phyloP scores from a whole-genome alignment of 2,329 filamentous ascomycete species.

The Neoscytalidium dimidiatum region DNA sequence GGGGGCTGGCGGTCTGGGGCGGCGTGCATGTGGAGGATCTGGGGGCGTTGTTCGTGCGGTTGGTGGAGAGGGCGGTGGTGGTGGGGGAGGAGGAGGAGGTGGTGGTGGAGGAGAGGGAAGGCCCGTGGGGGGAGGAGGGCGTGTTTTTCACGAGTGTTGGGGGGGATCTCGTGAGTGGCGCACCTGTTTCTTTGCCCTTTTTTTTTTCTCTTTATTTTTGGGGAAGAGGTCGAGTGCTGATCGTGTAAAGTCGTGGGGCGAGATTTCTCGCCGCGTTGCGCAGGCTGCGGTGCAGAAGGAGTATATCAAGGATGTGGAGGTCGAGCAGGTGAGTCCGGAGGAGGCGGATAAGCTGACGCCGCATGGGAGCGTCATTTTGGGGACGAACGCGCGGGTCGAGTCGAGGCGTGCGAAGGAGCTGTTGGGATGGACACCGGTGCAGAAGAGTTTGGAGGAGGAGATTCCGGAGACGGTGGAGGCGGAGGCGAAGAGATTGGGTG shows the following conservation, averaged over 20 bases:
- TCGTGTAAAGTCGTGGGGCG: slow-evolving; percentile 26
- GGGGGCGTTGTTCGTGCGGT: slow-evolving; percentile 53
- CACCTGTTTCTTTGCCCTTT: neutral
- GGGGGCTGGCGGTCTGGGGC: slow-evolving; percentile 60
- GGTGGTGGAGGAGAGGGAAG: too few species aligned
- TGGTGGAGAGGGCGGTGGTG: slow-evolving; percentile 56
- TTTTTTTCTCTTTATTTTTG: neutral
- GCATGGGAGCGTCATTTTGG: slow-evolving; percentile 58
- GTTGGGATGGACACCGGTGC: slow-evolving; percentile 60
- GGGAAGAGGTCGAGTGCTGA: neutral
- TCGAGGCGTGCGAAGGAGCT: slow-evolving; percentile 57
- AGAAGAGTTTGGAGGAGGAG: slow-evolving; percentile 26
- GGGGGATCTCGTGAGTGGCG: slow-evolving; percentile 58
- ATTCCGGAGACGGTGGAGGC: neutral
- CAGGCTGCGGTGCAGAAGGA: slow-evolving; percentile 54
- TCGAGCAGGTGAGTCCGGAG: slow-evolving; percentile 40
- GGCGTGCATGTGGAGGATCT: slow-evolving; percentile 63
- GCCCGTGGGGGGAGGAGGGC: slow-evolving; percentile 63
- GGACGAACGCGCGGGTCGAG: slow-evolving; percentile 60
- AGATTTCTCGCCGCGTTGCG: slow-evolving; percentile 48
- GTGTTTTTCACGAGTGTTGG: slow-evolving; percentile 70
- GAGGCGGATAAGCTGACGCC: slow-evolving; percentile 50
- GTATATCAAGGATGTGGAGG: slow-evolving; percentile 44
- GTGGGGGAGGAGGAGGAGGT: slow-evolving; percentile 31
- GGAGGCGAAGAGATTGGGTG: neutral